Percentiles rank a stretch among this genome's conserved stretches.
Conservation (phyloP, 2,329 filamentous ascomycete genomes). For the Teratosphaeria destructans region DNA sequence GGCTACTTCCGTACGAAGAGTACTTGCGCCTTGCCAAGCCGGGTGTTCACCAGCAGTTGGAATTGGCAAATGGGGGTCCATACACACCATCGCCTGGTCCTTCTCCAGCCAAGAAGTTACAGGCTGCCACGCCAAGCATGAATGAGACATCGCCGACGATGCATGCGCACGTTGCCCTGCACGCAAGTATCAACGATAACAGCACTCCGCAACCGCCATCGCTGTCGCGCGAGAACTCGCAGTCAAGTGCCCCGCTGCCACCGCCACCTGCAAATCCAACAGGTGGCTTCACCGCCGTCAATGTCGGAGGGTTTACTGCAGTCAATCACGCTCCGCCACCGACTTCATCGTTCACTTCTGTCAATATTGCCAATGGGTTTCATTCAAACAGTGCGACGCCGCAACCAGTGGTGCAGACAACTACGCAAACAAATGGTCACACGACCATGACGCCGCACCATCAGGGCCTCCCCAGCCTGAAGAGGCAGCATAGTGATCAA, state of each 20-base stretch:
- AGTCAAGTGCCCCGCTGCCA: slow-evolving; percentile 27
- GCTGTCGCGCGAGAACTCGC: slow-evolving; percentile 6
- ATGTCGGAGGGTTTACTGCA: slow-evolving; percentile 48
- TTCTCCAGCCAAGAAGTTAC: slow-evolving; percentile 56
- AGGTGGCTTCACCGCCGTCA: slow-evolving; percentile 64
- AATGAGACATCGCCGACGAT: slow-evolving; percentile 47
- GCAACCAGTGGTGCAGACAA: slow-evolving; percentile 43
- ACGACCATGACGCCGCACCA: slow-evolving; percentile 14
- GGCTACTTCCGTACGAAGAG: slow-evolving; percentile 93
- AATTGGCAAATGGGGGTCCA: slow-evolving; percentile 80
- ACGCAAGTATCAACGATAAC: slow-evolving; percentile 41
- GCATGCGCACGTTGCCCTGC: slow-evolving; percentile 45
- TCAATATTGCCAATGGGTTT: slow-evolving; percentile 44
- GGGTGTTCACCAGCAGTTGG: slow-evolving; percentile 89
- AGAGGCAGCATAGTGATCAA: slow-evolving; percentile 54
- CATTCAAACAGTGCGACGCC: slow-evolving; percentile 16
- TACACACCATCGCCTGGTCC: slow-evolving; percentile 68
- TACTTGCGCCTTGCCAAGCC: slow-evolving; percentile 86
- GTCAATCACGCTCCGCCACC: slow-evolving; percentile 48
- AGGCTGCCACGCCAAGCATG: slow-evolving; percentile 39
- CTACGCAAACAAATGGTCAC: slow-evolving; percentile 23
- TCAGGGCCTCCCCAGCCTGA: slow-evolving; percentile 39
- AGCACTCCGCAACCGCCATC: slow-evolving; percentile 11
- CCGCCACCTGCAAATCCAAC: slow-evolving; percentile 28
- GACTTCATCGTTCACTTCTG: slow-evolving; percentile 42